Base-by-base conservation (phyloP, 139 green algal species). In the Raphidocelis subcapitata region DNA sequence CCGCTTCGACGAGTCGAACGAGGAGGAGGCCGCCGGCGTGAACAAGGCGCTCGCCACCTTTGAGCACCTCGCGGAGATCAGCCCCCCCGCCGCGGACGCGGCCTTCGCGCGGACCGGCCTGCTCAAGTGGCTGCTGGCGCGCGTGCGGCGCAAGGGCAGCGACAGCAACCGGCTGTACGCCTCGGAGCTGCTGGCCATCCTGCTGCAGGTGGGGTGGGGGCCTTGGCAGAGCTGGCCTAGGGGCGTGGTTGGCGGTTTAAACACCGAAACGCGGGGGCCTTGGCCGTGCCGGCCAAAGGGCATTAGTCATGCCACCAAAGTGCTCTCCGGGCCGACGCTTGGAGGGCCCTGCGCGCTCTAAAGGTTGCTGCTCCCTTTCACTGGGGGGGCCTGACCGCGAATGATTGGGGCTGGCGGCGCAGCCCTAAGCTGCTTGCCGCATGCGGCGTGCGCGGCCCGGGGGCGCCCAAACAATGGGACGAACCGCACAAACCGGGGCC, bases 131-230 rank as follows among this genome's bases (percentile, higher is more conserved):
- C 79, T 99, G 67, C 84, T 99, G 54, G 57, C 62, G 3, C 87
- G 92, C 35, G 31, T 98, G 15, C 82, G 82, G n/a, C 72, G 83
- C 28, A 67, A 68, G 61, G 36, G 18, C 72, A 72, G 72, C 31
- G 91, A 96, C 81, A 75, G 68, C 76, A 95, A 94, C 80, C 95
- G 92, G 85, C 85, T 92, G 61, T 92, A 92, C 69, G 84, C 88
- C n/a, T 83, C 72, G 14, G 95, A 99, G 81, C 76, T 98, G 35
- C 79, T 99, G 54, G 86, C 90, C 54, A 90, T 98, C 59, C 85
- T 98, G 46, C 73, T 97, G 80, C 93, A 97, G 81, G 79, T 79
- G 47, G 3, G 79, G 1, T 59, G 3, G n/a, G 26, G 31, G 56
- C 31, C 23, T 16, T 26, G 26, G 41, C 41, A 63, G 52, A 14